Base-by-base conservation (phyloP, 805 yeast species). In the Candida adriatica region DNA sequence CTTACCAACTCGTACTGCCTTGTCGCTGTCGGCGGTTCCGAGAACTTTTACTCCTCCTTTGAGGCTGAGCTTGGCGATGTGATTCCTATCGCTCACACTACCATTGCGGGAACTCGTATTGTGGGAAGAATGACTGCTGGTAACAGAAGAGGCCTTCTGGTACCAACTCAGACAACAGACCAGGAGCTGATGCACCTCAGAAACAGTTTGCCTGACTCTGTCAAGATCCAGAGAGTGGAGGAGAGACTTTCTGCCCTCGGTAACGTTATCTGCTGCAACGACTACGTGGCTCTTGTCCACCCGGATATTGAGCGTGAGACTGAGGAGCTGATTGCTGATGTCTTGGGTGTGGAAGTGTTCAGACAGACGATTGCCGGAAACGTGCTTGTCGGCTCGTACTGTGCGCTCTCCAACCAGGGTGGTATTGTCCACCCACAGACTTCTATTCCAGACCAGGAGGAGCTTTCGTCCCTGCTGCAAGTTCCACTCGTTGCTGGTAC, bases 261-360 rank as follows among this genome's bases (percentile, higher is more conserved):
- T 51, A 92, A 92, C 51, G 98, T 92, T 42, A 87, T 92, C 53
- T 90, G 97, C 64, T 90, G 97, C 66, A 92, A 92, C 62, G 99
- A 92, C 61, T 92, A 92, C 58, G 99, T 94, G 49, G 99, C 99
- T 4, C 73, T 92, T 45, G 98, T 92, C 33, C 99, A 92, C 62
- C 99, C 99, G 31, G 99, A 92, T 66, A 86, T 92, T 45, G 99
- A 92, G 68, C 80, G 98, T 58, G 99, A 92, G 64, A 92, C 98
- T 32, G 99, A 92, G 66, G 99, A 92, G 66, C 68, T 92, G 49
- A 92, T 92, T 56, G 95, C 97, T 27, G 99, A 92, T 61, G 96
- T 88, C 11, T 71, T 92, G 37, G 99, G 98, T 39, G 99, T 92
- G 33, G 99, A 92, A 64, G 99, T 92, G 27, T 92, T 92, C 73